These are phyloP conservation scores for Endocarpon pusillum DNA, from an alignment of 495 filamentous ascomycete genomes.

Conservation along the genomic window DNA sequence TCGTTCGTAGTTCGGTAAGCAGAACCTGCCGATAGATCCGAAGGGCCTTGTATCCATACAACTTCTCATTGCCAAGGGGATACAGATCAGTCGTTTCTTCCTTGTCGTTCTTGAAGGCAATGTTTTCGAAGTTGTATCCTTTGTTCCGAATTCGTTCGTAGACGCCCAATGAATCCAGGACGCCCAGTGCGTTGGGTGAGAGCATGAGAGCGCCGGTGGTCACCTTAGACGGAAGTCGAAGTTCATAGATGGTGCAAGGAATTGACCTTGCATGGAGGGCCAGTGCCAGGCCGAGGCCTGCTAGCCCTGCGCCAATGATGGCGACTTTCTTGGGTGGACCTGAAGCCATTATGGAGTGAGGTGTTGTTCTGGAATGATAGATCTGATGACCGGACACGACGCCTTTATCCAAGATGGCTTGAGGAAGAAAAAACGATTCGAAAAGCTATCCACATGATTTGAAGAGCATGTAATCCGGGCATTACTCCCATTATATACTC, in stretches of 20 bases:
- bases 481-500: too few relatives aligned
- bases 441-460: too few relatives aligned
- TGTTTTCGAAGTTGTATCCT: constrained; percentile 21
- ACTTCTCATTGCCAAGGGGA: constrained; percentile 23
- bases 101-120: constrained; percentile 23
- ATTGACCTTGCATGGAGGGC: constrained; percentile 35
- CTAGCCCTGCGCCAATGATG: constrained; percentile 44
- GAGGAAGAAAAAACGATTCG: too few relatives aligned
- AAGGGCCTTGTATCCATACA: constrained; percentile 28
- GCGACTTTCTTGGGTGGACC: constrained; percentile 18
- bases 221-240: too few relatives aligned
- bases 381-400: too few relatives aligned
- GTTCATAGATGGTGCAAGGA: constrained; percentile 37
- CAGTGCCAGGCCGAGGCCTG: constrained; percentile 37
- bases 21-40: constrained; percentile 31
- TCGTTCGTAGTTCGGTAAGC: constrained; percentile 19
- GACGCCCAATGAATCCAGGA: constrained; percentile 28
- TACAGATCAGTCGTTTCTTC: constrained; percentile 23
- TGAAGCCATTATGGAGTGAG: constrained; percentile 1
- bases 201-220: constrained; percentile 37
- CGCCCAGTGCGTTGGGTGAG: constrained; percentile 31
- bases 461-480: too few relatives aligned
- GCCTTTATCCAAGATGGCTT: too few relatives aligned
- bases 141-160: constrained; percentile 20
- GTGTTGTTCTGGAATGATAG: too few relatives aligned